Conservation (phyloP, 2,329 filamentous ascomycete genomes). For the Penicillium sp. region DNA sequence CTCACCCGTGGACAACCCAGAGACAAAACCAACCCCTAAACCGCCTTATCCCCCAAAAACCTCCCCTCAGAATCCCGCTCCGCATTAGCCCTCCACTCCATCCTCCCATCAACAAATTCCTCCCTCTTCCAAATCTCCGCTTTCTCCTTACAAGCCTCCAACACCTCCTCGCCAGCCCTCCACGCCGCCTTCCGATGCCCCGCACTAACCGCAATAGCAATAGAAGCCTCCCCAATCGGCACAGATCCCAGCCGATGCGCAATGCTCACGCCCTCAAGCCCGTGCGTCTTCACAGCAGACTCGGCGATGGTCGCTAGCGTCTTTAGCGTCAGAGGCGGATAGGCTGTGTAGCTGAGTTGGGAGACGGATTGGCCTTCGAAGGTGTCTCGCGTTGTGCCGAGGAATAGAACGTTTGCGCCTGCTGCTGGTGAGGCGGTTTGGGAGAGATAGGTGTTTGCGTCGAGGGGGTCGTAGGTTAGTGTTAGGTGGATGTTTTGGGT, state of each 20-base stretch:
- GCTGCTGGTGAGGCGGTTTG: slow-evolving; percentile 42
- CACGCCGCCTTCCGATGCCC: slow-evolving; percentile 82
- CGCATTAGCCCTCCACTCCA: slow-evolving; percentile 81
- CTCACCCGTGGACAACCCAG: no score
- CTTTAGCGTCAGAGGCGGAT: slow-evolving; percentile 42
- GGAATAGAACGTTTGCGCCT: slow-evolving; percentile 47
- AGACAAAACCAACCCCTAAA: neutral
- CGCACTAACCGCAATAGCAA: slow-evolving; percentile 80
- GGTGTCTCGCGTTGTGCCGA: slow-evolving; percentile 46
- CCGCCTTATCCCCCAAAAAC: neutral
- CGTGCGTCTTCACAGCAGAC: slow-evolving; percentile 54
- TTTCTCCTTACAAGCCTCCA: slow-evolving; percentile 78
- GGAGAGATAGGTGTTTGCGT: slow-evolving; percentile 33
- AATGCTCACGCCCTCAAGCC: slow-evolving; percentile 70
- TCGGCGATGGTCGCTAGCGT: slow-evolving; percentile 40
- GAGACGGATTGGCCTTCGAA: slow-evolving; percentile 42
- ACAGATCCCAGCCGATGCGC: slow-evolving; percentile 81
- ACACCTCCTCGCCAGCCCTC: slow-evolving; percentile 80
- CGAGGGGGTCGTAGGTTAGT: slow-evolving; percentile 42
- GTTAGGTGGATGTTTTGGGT: slow-evolving; percentile 41
- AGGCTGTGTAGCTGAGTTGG: slow-evolving; percentile 45
- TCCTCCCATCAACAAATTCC: slow-evolving; percentile 70
- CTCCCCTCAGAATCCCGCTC: slow-evolving; percentile 60
- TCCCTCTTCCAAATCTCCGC: slow-evolving; percentile 97
- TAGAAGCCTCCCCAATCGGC: slow-evolving; percentile 87